Percentiles rank a stretch among this genome's conserved stretches.
Evolutionary conservation across 129 eudicot species (phyloP).

Genomic region (Centella asiatica): DNA sequence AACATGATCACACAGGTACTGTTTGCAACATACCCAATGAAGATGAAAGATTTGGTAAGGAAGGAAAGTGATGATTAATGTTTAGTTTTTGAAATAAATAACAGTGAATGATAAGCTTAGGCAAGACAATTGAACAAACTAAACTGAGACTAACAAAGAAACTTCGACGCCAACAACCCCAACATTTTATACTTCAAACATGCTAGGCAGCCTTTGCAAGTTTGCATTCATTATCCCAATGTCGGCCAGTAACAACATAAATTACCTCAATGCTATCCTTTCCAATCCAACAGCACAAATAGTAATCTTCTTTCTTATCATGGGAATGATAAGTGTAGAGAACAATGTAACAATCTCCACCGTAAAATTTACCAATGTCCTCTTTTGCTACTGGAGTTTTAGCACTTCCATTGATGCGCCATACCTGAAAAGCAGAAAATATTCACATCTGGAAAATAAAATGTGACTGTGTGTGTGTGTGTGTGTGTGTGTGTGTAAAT

Average conservation of each 20-base stretch:
- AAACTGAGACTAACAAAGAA: too few relatives aligned
- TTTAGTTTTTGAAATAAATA: too few relatives aligned
- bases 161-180: too few relatives aligned
- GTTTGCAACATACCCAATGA: too few relatives aligned
- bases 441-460: slow-evolving; percentile 4
- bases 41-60: too few relatives aligned
- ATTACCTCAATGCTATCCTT: slow-evolving; percentile 93
- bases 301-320: slow-evolving; percentile 91
- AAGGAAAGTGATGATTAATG: too few relatives aligned
- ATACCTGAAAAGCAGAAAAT: slow-evolving; percentile 41
- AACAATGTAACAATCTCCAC: slow-evolving; percentile 98
- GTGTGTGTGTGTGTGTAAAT: background rate
- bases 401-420: slow-evolving; percentile 86
- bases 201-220: too few relatives aligned
- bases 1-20: too few relatives aligned
- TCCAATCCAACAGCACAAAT: slow-evolving; percentile 90
- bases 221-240: background rate
- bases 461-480: background rate
- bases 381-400: slow-evolving; percentile 77
- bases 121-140: too few relatives aligned
- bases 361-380: slow-evolving; percentile 84
- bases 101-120: too few relatives aligned
- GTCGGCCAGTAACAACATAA: background rate
- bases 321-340: slow-evolving; percentile 88
- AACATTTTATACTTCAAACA: too few relatives aligned